Conservation (phyloP, 139 green algal genomes). For the Parachlorella kessleri region DNA sequence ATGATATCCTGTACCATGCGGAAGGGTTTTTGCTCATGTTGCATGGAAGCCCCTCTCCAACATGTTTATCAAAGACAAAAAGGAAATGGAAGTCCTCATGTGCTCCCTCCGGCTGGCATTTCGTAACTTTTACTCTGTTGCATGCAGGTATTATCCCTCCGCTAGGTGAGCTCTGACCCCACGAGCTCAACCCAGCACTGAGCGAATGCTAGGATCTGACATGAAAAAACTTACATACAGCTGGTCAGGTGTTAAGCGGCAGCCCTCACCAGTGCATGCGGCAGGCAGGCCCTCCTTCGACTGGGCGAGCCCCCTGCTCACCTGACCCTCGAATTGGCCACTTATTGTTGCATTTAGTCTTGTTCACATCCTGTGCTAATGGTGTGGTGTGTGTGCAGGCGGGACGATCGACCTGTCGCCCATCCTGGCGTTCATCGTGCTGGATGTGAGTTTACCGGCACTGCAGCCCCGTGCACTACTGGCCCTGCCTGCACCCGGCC, state of each 20-base stretch:
- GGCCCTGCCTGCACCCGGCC: too few species aligned
- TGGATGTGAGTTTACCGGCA: slow-evolving; percentile 91
- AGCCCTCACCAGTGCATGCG: background rate
- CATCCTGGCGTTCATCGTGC: slow-evolving; percentile 95
- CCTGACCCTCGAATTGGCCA: background rate
- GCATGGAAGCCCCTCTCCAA: too few species aligned
- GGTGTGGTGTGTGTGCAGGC: background rate
- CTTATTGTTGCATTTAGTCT: background rate
- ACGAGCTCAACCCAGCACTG: too few species aligned
- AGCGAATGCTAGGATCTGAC: background rate
- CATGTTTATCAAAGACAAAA: too few species aligned
- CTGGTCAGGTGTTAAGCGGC: background rate
- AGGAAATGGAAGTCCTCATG: too few species aligned
- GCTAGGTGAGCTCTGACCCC: too few species aligned
- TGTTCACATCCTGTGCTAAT: background rate
- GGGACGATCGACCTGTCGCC: slow-evolving; percentile 84
- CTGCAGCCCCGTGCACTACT: too few species aligned
- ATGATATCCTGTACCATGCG: too few species aligned
- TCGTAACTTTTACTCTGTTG: too few species aligned
- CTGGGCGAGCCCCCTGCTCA: background rate
- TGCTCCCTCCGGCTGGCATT: too few species aligned
- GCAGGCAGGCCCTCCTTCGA: background rate
- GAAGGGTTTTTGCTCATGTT: too few species aligned
- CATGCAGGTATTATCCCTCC: slow-evolving; percentile 98
- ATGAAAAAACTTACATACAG: background rate